Evolutionary conservation across 257 asterid genomes (phyloP).

Genomic region (Datura wrightii): DNA sequence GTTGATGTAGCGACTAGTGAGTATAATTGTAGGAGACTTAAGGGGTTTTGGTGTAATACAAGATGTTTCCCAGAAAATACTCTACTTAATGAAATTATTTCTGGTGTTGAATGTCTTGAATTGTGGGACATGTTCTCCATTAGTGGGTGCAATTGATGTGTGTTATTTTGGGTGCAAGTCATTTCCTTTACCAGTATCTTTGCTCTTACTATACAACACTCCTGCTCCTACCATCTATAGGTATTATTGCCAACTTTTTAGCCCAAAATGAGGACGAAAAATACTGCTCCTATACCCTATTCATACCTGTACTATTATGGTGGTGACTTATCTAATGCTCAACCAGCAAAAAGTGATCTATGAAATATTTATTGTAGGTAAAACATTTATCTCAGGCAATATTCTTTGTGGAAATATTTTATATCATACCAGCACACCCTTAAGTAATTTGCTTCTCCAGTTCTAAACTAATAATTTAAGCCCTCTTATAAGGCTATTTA

Average conservation of each 20-base stretch:
- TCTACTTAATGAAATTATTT: background rate
- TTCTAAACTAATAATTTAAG: background rate
- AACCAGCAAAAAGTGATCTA: background rate
- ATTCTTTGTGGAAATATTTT: background rate
- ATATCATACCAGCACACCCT: background rate
- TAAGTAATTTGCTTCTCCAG: conserved; percentile 1
- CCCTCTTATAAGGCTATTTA: background rate
- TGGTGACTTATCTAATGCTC: background rate
- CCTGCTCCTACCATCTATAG: background rate
- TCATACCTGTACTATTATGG: background rate
- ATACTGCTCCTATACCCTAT: background rate
- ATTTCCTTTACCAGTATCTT: background rate
- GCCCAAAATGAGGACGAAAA: background rate
- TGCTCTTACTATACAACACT: background rate
- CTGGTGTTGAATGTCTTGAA: background rate
- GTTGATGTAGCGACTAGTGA: background rate
- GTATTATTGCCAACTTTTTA: background rate
- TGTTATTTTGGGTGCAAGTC: background rate
- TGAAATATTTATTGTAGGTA: background rate
- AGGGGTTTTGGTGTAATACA: background rate
- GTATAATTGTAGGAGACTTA: background rate
- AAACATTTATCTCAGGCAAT: background rate
- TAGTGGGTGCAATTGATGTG: background rate
- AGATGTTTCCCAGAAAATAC: background rate
- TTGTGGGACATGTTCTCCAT: background rate